phyloP scores from a whole-genome alignment of 257 asterid species.

The Solanum piurae region DNA sequence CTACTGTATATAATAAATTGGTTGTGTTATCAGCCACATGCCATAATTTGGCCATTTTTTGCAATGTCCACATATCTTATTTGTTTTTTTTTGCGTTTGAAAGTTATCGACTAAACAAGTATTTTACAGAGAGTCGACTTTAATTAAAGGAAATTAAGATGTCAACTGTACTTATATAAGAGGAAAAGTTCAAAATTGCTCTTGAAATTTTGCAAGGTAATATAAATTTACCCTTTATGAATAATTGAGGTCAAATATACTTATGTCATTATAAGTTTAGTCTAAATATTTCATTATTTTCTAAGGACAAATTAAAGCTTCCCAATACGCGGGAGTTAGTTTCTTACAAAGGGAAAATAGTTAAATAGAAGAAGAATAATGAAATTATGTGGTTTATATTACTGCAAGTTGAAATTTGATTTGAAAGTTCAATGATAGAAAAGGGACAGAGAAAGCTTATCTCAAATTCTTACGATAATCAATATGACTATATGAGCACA shows the following conservation, averaged over 20 bases:
- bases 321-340: neutral
- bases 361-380: neutral
- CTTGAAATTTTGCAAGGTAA: neutral
- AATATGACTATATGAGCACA: neutral
- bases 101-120: neutral
- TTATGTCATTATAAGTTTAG: neutral
- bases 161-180: neutral
- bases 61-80: neutral
- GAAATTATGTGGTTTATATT: too few relatives aligned
- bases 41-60: neutral
- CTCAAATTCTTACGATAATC: neutral
- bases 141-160: neutral
- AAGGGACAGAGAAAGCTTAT: neutral
- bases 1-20: neutral
- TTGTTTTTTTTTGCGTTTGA: neutral
- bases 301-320: neutral
- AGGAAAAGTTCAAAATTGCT: neutral
- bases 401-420: too few relatives aligned
- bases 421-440: neutral
- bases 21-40: neutral
- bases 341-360: neutral
- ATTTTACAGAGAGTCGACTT: neutral
- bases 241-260: neutral
- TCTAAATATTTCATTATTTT: neutral
- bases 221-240: neutral